Conservation (phyloP, 768 basidiomycete species). For the Rubroboletus pulcherrimus region DNA sequence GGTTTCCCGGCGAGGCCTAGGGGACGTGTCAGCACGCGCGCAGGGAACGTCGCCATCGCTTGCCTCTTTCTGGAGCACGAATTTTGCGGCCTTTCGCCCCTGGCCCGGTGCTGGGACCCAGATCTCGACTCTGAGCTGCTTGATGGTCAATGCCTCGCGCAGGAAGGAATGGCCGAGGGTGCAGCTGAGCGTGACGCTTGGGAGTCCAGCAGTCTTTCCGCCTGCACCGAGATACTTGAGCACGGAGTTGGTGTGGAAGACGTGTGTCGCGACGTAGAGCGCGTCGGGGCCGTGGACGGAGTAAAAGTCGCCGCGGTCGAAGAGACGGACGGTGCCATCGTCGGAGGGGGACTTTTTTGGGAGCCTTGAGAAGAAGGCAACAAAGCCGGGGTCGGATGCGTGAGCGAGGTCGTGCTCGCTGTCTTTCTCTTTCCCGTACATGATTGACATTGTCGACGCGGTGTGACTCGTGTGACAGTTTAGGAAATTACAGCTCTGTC, state of each 20-base stretch:
- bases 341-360: conserved; percentile 63
- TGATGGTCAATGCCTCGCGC: conserved; percentile 83
- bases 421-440: conserved; percentile 67
- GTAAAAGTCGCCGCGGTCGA: conserved; percentile 81
- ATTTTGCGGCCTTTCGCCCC: conserved; percentile 72
- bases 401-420: conserved; percentile 33
- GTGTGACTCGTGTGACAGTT: conserved; percentile 23
- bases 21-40: conserved; percentile 12
- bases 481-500: neutral
- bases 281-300: conserved; percentile 89
- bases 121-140: conserved; percentile 90
- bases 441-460: conserved; percentile 47
- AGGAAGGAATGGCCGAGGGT: conserved; percentile 78
- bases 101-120: conserved; percentile 73
- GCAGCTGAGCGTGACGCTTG: conserved; percentile 73
- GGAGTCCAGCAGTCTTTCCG: conserved; percentile 56
- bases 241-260: conserved; percentile 86
- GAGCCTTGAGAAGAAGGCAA: conserved; percentile 61
- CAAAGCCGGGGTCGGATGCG: conserved; percentile 63
- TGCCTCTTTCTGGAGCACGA: conserved; percentile 79
- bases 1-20: conserved; percentile 74
- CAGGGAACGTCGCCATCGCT: conserved; percentile 9
- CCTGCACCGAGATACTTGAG: conserved; percentile 83
- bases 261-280: conserved; percentile 76
- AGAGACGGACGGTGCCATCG: conserved; percentile 82